Conservation (phyloP, 495 filamentous ascomycete genomes). For the Penicillium mononematosum region DNA sequence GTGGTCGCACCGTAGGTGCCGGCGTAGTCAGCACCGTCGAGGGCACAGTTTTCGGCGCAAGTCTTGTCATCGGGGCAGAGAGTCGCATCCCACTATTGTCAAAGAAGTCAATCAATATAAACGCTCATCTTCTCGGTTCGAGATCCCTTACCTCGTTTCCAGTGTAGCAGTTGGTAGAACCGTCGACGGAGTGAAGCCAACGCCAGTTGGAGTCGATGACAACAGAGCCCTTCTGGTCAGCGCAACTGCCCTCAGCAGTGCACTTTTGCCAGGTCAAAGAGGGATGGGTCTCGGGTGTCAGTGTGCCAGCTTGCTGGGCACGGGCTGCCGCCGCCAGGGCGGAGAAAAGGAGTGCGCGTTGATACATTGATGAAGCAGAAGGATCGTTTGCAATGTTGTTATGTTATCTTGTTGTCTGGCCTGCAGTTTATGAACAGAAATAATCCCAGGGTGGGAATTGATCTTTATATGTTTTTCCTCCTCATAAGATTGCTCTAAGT, state of each 20-base stretch:
- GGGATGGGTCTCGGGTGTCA: slow-evolving; percentile 59
- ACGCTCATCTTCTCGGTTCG: neutral
- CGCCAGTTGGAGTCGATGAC: slow-evolving; percentile 68
- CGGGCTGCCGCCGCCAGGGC: slow-evolving; percentile 27
- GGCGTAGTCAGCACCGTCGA: slow-evolving; percentile 60
- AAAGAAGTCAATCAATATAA: neutral
- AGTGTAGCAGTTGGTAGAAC: slow-evolving; percentile 64
- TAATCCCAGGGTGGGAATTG: neutral
- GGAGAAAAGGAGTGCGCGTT: slow-evolving; percentile 32
- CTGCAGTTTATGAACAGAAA: slow-evolving; percentile 30
- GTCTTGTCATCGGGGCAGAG: slow-evolving; percentile 53
- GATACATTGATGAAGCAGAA: slow-evolving; percentile 28
- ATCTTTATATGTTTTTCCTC: slow-evolving; percentile 28
- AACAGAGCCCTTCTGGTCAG: slow-evolving; percentile 49
- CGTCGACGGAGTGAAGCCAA: slow-evolving; percentile 53
- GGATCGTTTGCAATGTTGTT: slow-evolving; percentile 4
- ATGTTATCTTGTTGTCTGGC: slow-evolving; percentile 28
- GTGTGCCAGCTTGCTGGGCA: slow-evolving; percentile 58
- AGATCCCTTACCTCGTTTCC: slow-evolving; percentile 41
- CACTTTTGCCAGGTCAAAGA: slow-evolving; percentile 57
- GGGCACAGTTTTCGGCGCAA: slow-evolving; percentile 58
- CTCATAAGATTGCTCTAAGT: neutral
- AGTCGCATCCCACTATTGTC: slow-evolving; percentile 46
- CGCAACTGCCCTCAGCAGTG: slow-evolving; percentile 51
- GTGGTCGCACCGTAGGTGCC: slow-evolving; percentile 57